phyloP scores from a whole-genome alignment of 768 basidiomycete genomes.

The Collybiopsis luxurians region DNA sequence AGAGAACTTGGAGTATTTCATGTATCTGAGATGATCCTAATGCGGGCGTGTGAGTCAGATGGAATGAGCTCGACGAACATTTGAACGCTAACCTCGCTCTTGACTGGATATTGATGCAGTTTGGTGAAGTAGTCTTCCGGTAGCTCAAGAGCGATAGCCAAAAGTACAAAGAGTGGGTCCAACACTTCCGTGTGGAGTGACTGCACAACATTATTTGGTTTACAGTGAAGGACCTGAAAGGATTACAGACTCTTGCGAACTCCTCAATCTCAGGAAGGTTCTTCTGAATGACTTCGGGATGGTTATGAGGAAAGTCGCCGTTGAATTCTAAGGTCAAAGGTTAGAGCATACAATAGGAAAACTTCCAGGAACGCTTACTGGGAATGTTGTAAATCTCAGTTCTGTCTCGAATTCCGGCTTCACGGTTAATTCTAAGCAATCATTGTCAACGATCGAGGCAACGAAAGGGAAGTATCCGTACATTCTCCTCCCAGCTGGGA shows the following conservation, averaged over 20 bases:
- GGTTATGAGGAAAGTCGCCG: slow-evolving; percentile 35
- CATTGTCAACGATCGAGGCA: background rate
- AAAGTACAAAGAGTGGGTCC: slow-evolving; percentile 42
- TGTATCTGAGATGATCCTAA: slow-evolving; percentile 47
- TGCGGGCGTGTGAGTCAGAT: background rate
- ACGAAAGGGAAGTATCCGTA: slow-evolving; percentile 13
- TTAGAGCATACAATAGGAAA: background rate
- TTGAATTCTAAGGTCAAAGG: slow-evolving; percentile 34
- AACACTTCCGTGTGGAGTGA: slow-evolving; percentile 43
- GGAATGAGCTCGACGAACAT: background rate
- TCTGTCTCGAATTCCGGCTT: slow-evolving; percentile 37
- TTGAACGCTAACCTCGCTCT: slow-evolving; percentile 36
- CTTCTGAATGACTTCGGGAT: slow-evolving; percentile 35
- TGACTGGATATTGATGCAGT: slow-evolving; percentile 41
- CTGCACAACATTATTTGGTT: no score
- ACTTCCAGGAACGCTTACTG: slow-evolving; percentile 22
- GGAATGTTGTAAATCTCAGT: slow-evolving; percentile 52
- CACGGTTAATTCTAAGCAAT: slow-evolving; percentile 26
- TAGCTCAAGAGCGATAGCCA: slow-evolving; percentile 51
- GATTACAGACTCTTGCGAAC: slow-evolving; percentile 41
- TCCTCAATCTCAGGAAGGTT: slow-evolving; percentile 41
- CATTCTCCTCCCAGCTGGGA: slow-evolving; percentile 42
- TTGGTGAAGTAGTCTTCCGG: slow-evolving; percentile 47
- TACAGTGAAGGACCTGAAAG: no score
- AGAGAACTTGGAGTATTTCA: slow-evolving; percentile 49